Percentiles rank a stretch among this genome's conserved stretches.
These are phyloP conservation scores for Mrakia frigida DNA, from an alignment of 768 basidiomycete species.

Conservation along the genomic window DNA sequence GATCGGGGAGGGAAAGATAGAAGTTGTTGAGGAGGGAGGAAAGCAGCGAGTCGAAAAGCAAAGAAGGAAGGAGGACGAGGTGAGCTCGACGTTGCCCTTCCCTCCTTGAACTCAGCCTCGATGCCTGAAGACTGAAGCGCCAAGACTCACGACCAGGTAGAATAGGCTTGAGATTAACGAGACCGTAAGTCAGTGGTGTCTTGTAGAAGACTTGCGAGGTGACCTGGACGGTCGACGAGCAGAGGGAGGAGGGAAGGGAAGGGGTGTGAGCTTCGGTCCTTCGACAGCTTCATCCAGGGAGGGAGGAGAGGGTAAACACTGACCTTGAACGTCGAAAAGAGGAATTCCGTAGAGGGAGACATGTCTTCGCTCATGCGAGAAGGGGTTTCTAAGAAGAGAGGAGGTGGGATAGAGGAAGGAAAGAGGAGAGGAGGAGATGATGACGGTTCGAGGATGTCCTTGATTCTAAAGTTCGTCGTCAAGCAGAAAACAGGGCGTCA, in stretches of 20 bases:
- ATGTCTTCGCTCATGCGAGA: neutral
- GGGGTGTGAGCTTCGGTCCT: constrained; percentile 57
- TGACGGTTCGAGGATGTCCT: no score
- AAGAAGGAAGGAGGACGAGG: neutral
- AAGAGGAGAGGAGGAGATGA: no score
- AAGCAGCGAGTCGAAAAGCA: constrained; percentile 15
- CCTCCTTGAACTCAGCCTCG: neutral
- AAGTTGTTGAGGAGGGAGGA: neutral
- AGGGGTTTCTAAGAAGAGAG: no score
- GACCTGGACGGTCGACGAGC: constrained; percentile 2
- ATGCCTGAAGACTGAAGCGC: no score
- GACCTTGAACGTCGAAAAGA: constrained; percentile 41
- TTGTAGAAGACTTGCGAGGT: constrained; percentile 29
- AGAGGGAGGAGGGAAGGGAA: constrained; percentile 44
- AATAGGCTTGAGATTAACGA: constrained; percentile 82
- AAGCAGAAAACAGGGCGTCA: no score
- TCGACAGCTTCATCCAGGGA: neutral
- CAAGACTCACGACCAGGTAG: constrained; percentile 78
- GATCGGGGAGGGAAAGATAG: neutral
- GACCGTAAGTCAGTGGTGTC: constrained; percentile 61
- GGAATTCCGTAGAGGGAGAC: constrained; percentile 26
- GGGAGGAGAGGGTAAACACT: constrained; percentile 2
- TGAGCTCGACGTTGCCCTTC: neutral
- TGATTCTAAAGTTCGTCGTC: no score
- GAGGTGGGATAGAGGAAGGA: no score